Evolutionary conservation across 1,139 yeast species (phyloP).

Genomic region (Yamadazyma atlantica): DNA sequence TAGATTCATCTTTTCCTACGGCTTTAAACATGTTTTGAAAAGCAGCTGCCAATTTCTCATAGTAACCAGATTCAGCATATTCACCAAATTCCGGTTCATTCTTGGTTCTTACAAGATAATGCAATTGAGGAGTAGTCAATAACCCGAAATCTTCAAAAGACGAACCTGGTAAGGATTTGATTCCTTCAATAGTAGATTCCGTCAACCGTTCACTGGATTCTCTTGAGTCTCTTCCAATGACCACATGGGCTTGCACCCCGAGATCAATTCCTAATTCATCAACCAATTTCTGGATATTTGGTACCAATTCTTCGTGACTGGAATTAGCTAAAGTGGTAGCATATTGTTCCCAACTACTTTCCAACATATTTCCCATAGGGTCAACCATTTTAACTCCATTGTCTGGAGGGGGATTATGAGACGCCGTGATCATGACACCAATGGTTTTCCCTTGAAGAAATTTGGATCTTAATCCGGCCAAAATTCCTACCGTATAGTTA

Average conservation of each 20-base stretch:
- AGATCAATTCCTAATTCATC: slow-evolving; percentile 41
- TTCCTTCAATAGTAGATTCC: slow-evolving; percentile 66
- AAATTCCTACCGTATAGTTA: slow-evolving; percentile 77
- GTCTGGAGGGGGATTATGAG: slow-evolving; percentile 93
- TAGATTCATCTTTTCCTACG: slow-evolving; percentile 22
- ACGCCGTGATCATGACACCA: slow-evolving; percentile 95
- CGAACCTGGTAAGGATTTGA: slow-evolving; percentile 48
- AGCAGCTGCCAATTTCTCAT: slow-evolving; percentile 52
- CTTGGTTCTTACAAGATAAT: slow-evolving; percentile 73
- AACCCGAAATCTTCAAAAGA: slow-evolving; percentile 59
- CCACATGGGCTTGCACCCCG: slow-evolving; percentile 34
- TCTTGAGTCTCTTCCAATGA: slow-evolving; percentile 72
- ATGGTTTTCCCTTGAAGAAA: slow-evolving; percentile 65
- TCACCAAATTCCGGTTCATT: slow-evolving; percentile 67
- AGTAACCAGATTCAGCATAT: slow-evolving; percentile 70
- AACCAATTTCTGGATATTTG: slow-evolving; percentile 26
- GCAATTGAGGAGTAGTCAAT: slow-evolving; percentile 93
- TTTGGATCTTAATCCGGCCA: slow-evolving; percentile 81
- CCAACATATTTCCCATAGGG: slow-evolving; percentile 92
- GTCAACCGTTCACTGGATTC: slow-evolving; percentile 73
- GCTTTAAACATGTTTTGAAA: slow-evolving; percentile 31
- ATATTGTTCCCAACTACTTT: slow-evolving; percentile 75
- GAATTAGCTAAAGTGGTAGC: slow-evolving; percentile 85
- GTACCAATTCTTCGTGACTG: slow-evolving; percentile 35
- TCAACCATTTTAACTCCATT: slow-evolving; percentile 97